Base-by-base conservation (phyloP, 768 basidiomycete species). In the Sarcodon sp. region DNA sequence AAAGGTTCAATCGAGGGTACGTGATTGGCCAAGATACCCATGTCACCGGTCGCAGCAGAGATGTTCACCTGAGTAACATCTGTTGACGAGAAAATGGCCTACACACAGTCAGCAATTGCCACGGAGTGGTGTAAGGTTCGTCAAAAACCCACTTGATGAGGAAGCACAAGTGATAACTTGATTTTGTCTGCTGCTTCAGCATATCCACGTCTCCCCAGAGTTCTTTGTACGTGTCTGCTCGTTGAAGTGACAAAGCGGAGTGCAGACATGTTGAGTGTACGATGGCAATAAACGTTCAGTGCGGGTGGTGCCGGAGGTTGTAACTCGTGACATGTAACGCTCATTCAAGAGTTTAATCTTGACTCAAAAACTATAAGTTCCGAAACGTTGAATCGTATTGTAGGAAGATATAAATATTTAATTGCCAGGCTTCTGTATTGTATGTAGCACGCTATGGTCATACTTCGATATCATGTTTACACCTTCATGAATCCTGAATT, bases 1-100 rank as follows among this genome's bases (percentile, higher is more conserved):
- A 99, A 75, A 44, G 94, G 76, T 66, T 99, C 96, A 50, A 98
- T 86, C n/a, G 91, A 87, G 32, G 96, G 85, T 48, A 97, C 92
- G 69, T 99, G 96, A 76, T 94, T 96, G 57, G 94, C 90, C 51
- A 99, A 82, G 58, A 99, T 88, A 73, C 96, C 96, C 92, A 98
- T 97, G 68, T 97, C 93, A 60, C 96, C 96, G 3, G 89, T 83
- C 48, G 83, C 88, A 36, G 92, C 96, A 34, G 92, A 71, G 57
- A 97, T 70, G 70, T 97, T 97, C 56, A 99, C 94, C 67, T 98
- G 94, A 16, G 87, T 79, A 50, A 97, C 94, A 65, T 93, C 93
- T 57, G 79, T 66, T 18, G 92, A 91, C 51, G 77, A 79, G 77
- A 81, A 97, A 65, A 99, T 80, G 47, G 92, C 72, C 94, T 99